These are phyloP conservation scores for Carex parvula DNA, from an alignment of 176 grass and related monocot genomes.

Conservation along the genomic window DNA sequence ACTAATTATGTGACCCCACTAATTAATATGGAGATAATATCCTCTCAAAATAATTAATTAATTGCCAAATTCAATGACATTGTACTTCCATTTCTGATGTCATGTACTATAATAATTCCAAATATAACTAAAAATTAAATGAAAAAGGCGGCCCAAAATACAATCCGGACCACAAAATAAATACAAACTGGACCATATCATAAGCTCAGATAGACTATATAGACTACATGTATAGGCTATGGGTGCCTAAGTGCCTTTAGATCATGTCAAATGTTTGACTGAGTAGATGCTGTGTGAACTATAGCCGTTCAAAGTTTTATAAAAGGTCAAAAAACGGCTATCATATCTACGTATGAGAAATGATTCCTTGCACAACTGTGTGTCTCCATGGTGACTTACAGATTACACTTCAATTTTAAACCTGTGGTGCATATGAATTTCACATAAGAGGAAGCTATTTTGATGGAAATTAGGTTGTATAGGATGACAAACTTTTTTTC, in stretches of 20 bases:
- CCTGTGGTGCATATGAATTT: background rate
- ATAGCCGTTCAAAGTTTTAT: background rate
- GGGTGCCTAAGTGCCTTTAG: background rate
- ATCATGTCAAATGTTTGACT: conserved; percentile 8
- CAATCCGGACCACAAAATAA: background rate
- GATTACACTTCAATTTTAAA: background rate
- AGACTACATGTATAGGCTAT: background rate
- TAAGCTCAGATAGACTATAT: background rate
- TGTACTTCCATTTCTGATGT: background rate
- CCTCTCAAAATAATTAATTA: background rate
- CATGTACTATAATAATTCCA: background rate
- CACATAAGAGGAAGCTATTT: background rate
- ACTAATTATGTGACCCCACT: conserved; percentile 13
- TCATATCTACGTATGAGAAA: background rate
- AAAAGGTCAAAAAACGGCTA: background rate
- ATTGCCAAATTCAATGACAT: background rate
- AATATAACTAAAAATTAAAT: background rate
- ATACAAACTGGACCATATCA: background rate
- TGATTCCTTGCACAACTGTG: background rate
- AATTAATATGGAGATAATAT: background rate
- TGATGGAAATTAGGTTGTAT: background rate
- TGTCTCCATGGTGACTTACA: background rate
- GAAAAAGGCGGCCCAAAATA: background rate
- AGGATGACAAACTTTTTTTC: no score
- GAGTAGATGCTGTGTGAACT: background rate